Evolutionary conservation across 805 yeast species (phyloP).

Genomic region (Debaryomyces castellii): DNA sequence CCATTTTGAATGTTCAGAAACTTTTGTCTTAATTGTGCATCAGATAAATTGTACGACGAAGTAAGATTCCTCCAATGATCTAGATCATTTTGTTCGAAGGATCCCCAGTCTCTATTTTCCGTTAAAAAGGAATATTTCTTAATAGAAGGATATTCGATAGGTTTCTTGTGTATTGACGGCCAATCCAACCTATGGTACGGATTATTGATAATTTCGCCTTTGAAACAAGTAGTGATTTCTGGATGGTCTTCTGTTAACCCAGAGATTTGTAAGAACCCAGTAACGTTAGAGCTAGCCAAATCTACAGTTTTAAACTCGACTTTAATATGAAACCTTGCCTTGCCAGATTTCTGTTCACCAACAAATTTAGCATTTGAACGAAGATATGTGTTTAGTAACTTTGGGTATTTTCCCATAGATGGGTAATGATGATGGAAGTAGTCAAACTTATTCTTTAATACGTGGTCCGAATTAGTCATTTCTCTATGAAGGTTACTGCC

Average conservation of each 20-base stretch:
- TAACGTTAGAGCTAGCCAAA: slow-evolving; percentile 44
- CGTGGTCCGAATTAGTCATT: neutral
- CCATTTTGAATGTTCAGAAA: slow-evolving; percentile 31
- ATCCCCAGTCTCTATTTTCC: slow-evolving; percentile 57
- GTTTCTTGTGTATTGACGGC: slow-evolving; percentile 11
- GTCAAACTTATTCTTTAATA: slow-evolving; percentile 2
- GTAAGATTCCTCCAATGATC: slow-evolving; percentile 54
- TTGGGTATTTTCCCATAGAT: slow-evolving; percentile 12
- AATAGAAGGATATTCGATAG: slow-evolving; percentile 9
- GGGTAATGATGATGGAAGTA: slow-evolving; percentile 1
- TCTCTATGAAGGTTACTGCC: neutral
- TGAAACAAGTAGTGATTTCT: slow-evolving; percentile 67
- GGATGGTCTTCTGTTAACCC: slow-evolving; percentile 65
- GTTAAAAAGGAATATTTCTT: slow-evolving; percentile 55
- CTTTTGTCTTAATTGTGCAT: slow-evolving; percentile 24
- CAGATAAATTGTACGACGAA: slow-evolving; percentile 50
- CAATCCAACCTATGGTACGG: slow-evolving; percentile 27
- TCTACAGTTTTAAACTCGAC: slow-evolving; percentile 75
- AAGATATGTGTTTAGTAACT: slow-evolving; percentile 45
- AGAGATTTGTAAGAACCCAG: slow-evolving; percentile 65
- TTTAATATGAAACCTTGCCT: slow-evolving; percentile 61
- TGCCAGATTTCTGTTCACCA: slow-evolving; percentile 73
- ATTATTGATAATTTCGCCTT: slow-evolving; percentile 67
- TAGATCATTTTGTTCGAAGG: slow-evolving; percentile 38
- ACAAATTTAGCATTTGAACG: slow-evolving; percentile 61